A percentile compares a stretch with the other conserved stretches of the same genome.
Evolutionary conservation across 768 basidiomycete genomes (phyloP).

Genomic region (Tulasnella sp.): DNA sequence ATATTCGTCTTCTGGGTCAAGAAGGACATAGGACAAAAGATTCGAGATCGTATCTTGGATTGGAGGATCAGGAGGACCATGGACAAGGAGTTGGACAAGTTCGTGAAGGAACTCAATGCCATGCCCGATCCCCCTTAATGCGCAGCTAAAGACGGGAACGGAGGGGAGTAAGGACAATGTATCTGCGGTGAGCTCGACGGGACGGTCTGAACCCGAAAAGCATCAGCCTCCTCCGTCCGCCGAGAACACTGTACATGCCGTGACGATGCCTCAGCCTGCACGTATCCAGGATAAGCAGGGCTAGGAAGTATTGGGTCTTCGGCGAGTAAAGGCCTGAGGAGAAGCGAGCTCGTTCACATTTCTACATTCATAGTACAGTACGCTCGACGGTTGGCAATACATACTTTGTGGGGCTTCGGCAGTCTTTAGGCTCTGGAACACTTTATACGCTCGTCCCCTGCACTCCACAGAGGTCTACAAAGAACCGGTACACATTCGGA

Average conservation of each 20-base stretch:
- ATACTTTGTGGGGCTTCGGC: not conserved
- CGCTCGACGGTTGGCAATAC: not conserved
- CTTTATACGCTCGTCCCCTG: too few species aligned
- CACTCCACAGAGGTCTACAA: not conserved
- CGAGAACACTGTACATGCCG: not conserved
- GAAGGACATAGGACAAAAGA: not conserved
- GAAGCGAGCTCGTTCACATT: too few species aligned
- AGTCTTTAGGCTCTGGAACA: not conserved
- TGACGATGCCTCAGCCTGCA: not conserved
- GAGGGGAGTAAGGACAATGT: too few species aligned
- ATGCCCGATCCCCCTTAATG: not conserved
- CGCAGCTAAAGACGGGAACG: not conserved
- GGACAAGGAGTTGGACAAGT: not conserved
- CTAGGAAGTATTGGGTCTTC: too few species aligned
- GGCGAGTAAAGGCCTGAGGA: too few species aligned
- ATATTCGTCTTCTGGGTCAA: not conserved
- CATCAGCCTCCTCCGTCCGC: not conserved
- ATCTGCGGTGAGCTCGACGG: too few species aligned
- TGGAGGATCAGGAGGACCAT: not conserved
- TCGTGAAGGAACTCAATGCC: not conserved
- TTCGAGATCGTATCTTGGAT: not conserved
- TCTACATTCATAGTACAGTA: not conserved
- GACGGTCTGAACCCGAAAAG: not conserved
- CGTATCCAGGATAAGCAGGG: not conserved
- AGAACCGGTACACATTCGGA: too few species aligned